phyloP scores from a whole-genome alignment of 164 flowering plant genomes.

The Berberis thunbergii region DNA sequence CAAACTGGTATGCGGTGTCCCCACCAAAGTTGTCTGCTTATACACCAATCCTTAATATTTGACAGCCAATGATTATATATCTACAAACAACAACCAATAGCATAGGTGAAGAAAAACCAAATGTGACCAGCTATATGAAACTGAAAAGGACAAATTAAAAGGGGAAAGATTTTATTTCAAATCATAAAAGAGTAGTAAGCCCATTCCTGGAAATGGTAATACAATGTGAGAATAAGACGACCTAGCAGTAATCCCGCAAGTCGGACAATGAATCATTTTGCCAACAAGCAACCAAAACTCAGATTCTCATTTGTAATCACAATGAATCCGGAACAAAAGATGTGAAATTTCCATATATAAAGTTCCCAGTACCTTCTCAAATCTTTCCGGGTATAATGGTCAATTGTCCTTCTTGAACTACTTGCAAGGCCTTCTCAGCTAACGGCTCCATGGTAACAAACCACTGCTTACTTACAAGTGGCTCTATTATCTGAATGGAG shows the following conservation, averaged over 20 bases:
- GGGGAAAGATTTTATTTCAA: not conserved
- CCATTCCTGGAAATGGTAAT: no score
- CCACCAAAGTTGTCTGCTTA: constrained; percentile 99
- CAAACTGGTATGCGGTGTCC: constrained; percentile 98
- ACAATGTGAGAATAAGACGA: no score
- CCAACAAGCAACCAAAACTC: no score
- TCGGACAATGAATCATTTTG: no score
- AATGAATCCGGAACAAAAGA: not conserved
- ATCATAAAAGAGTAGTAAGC: not conserved
- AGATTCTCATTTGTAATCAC: no score
- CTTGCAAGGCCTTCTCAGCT: constrained; percentile 87
- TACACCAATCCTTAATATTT: constrained; percentile 94
- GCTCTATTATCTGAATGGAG: constrained; percentile 68
- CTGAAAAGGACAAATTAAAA: not conserved
- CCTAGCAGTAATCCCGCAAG: no score
- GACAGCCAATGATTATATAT: constrained; percentile 90
- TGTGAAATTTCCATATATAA: not conserved
- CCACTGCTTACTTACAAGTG: constrained; percentile 96
- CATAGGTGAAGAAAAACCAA: constrained; percentile 1
- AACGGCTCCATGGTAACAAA: constrained; percentile 92
- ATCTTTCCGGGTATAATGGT: constrained; percentile 88
- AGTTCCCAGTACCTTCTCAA: constrained; percentile 63
- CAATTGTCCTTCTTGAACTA: constrained; percentile 65
- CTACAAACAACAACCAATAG: constrained; percentile 29
- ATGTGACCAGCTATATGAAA: not conserved